Evolutionary conservation across 352 stramenopile genomes (phyloP).

Genomic region (Elongisporangium senticosum): DNA sequence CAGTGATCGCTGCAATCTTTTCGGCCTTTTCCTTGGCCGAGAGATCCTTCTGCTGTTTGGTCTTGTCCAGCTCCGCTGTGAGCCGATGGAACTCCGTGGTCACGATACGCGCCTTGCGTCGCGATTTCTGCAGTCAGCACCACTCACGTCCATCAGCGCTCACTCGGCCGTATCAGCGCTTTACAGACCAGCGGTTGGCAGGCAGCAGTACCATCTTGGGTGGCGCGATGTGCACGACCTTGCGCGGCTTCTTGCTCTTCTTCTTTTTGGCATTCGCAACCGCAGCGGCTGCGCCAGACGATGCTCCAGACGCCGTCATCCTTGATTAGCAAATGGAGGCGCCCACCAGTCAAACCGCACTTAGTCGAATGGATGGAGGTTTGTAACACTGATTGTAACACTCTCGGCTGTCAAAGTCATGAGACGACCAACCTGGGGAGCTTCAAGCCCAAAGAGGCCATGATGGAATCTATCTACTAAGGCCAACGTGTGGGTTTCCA

Average conservation of each 20-base stretch:
- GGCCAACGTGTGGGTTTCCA: neutral
- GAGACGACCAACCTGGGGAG: neutral
- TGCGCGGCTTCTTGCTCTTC: constrained; percentile 50
- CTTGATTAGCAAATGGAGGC: neutral
- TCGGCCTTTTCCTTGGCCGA: constrained; percentile 18
- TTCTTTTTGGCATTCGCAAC: constrained; percentile 17
- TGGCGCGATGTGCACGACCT: constrained; percentile 50
- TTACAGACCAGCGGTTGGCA: constrained; percentile 11
- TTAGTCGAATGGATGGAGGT: neutral
- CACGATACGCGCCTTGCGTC: constrained; percentile 60
- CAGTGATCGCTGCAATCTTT: constrained; percentile 52
- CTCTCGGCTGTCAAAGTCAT: neutral
- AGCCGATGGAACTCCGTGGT: constrained; percentile 76
- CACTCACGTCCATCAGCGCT: neutral
- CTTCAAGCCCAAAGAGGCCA: neutral
- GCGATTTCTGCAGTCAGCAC: constrained; percentile 42
- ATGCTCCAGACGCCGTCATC: neutral
- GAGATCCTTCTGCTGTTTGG: constrained; percentile 35
- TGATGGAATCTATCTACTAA: neutral
- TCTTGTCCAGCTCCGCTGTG: constrained; percentile 59
- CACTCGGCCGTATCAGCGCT: neutral
- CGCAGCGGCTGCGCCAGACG: neutral
- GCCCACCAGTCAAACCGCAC: neutral
- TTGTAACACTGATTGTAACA: neutral
- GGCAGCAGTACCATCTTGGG: constrained; percentile 15